Evolutionary conservation across 306 rosid genomes (phyloP), one percentile per base, ranked within the genome.

Genomic region (Vigna radiata): DNA sequence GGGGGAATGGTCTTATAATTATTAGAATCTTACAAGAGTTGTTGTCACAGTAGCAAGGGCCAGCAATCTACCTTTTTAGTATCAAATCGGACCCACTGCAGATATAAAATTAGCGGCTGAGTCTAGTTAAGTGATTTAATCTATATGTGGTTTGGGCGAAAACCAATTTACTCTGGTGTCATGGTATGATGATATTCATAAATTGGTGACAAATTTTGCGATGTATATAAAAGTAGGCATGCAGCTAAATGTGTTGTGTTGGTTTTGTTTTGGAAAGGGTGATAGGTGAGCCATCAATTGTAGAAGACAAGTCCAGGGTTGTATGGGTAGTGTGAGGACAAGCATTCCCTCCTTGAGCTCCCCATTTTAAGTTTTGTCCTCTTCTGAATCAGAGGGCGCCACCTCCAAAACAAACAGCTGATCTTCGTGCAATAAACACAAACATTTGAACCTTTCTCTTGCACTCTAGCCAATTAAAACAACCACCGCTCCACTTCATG

Each of bases 261-360:
- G 27, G 10, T 8, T 67, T 19, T 19, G 21, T 47, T 66, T 44
- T 73, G 7, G 49, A 18, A 18, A 49, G 54, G 19, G 25, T 69
- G 85, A 79, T 81, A 47, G 92, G 87, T 88, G 88, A 84, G 87
- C 83, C 70, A 87, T 92, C 87, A 83, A 85, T 83, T 83, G 84
- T 67, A 50, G 49, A 81, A 79, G 78, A 85, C 80, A 79, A 86
- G 54, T 69, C 31, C 17, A 61, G 62, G 65, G 53, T 70, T 73
- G 37, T 69, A 68, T 60, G 72, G 77, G 21, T 41, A 27, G 71
- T 81, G 74, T 63, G 19, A 85, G 81, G 81, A 83, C 89, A 83
- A 73, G 65, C 73, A 29, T 68, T 80, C 79, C 77, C 77, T 72
- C 54, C 58, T 46, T 68, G 15, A 68, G 56, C 59, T 66, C 64